Conservation (phyloP, 1,139 yeast genomes). For the Blastobotrys indianensis region DNA sequence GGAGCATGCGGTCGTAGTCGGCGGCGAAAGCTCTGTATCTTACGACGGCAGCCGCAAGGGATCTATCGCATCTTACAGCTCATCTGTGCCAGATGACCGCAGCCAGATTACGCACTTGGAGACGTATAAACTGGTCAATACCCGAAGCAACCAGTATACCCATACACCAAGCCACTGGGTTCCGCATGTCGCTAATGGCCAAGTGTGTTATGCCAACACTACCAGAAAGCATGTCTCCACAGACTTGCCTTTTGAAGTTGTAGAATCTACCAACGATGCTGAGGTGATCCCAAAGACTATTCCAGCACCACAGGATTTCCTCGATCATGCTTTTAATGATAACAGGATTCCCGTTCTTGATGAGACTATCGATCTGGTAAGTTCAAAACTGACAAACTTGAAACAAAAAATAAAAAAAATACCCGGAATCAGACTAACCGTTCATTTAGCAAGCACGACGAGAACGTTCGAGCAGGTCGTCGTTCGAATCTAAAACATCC, state of each 20-base stretch:
- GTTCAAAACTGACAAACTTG: neutral
- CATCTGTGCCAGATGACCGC: neutral
- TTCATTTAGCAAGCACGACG: neutral
- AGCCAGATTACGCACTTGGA: conserved; percentile 8
- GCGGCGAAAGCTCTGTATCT: no score
- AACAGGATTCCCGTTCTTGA: conserved; percentile 4
- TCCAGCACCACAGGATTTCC: conserved; percentile 6
- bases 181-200: conserved; percentile 29
- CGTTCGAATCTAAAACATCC: conserved; percentile 13
- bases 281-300: conserved; percentile 10
- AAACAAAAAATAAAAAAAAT: neutral
- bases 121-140: conserved; percentile 19
- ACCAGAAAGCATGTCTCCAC: conserved; percentile 20
- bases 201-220: conserved; percentile 26
- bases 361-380: neutral
- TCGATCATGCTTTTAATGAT: conserved; percentile 8
- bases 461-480: conserved; percentile 10
- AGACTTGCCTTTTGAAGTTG: conserved; percentile 25
- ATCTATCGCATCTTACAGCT: conserved; percentile 6
- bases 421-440: neutral
- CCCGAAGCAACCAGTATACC: conserved; percentile 14
- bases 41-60: conserved; percentile 6
- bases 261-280: conserved; percentile 2
- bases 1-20: neutral
- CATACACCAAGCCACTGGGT: conserved; percentile 26